phyloP scores from a whole-genome alignment of 352 stramenopile genomes.

The Elongisporangium prolatum region DNA sequence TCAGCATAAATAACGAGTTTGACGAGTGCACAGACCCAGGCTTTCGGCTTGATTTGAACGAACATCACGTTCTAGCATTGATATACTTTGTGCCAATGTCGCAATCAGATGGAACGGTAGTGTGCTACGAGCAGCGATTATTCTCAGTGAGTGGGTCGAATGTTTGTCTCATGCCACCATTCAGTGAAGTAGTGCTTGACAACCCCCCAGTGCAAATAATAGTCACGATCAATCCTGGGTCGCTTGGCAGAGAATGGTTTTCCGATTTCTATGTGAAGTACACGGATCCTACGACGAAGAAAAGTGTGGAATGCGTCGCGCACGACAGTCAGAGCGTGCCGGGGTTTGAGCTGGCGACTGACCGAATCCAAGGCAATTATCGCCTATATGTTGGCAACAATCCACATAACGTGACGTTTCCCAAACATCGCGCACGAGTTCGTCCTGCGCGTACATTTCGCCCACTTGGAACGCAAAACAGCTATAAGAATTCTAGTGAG shows the following conservation, averaged over 20 bases:
- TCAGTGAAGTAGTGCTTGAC: constrained; percentile 20
- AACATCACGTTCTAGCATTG: constrained; percentile 47
- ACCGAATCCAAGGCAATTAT: constrained; percentile 53
- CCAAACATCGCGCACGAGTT: constrained; percentile 12
- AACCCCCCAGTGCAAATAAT: constrained; percentile 56
- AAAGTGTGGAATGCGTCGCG: constrained; percentile 36
- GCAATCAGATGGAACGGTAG: constrained; percentile 21
- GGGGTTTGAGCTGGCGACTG: constrained; percentile 13
- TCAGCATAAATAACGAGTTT: constrained; percentile 62
- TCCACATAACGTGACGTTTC: constrained; percentile 42
- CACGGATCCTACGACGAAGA: constrained; percentile 32
- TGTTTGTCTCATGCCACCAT: constrained; percentile 28
- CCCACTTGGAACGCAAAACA: constrained; percentile 8
- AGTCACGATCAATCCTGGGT: constrained; percentile 43
- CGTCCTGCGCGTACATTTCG: constrained; percentile 14
- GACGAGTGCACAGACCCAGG: constrained; percentile 56
- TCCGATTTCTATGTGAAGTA: constrained; percentile 59
- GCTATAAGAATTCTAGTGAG: constrained; percentile 30
- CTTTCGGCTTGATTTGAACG: constrained; percentile 63
- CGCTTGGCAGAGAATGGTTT: constrained; percentile 15
- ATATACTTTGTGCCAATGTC: constrained; percentile 58
- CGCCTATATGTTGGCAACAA: constrained; percentile 62
- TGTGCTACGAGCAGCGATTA: constrained; percentile 51
- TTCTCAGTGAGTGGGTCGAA: constrained; percentile 25
- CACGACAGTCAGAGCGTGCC: constrained; percentile 18